These are phyloP conservation scores for Fraxinus anomala DNA, from an alignment of 257 asterid species.

Conservation along the genomic window DNA sequence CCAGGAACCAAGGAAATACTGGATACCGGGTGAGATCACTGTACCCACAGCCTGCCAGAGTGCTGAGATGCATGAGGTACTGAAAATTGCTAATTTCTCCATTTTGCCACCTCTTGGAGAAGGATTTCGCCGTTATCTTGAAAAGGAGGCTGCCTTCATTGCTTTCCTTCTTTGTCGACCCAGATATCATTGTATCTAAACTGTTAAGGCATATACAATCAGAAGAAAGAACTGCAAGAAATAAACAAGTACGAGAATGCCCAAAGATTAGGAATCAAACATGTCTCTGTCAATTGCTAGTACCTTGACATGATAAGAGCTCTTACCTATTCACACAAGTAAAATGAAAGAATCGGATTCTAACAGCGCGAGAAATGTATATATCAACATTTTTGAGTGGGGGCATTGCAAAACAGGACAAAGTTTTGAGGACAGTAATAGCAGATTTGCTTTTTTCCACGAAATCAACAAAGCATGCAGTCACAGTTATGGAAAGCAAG, in stretches of 20 bases:
- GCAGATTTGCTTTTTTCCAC: background rate
- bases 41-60: slow-evolving; percentile 98
- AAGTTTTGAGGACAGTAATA: too few species aligned
- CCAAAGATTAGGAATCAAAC: background rate
- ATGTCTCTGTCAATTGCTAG: background rate
- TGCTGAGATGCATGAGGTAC: slow-evolving; percentile 97
- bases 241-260: slow-evolving; percentile 3
- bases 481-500: slow-evolving; percentile 2
- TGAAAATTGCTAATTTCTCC: slow-evolving; percentile 99
- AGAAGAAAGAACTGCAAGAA: too few species aligned
- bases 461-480: slow-evolving; percentile 15
- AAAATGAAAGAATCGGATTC: too few species aligned
- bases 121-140: slow-evolving; percentile 92
- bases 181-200: slow-evolving; percentile 93
- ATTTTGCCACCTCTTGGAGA: slow-evolving; percentile 99
- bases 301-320: background rate
- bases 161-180: slow-evolving; percentile 84
- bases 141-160: slow-evolving; percentile 97
- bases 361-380: too few species aligned
- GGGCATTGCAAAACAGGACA: too few species aligned
- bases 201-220: slow-evolving; percentile 39
- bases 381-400: too few species aligned
- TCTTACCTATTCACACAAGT: too few species aligned
- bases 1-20: slow-evolving; percentile 97
- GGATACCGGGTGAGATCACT: slow-evolving; percentile 99